Base-by-base conservation (phyloP, 495 filamentous ascomycete species). In the Annulohypoxylon nitens region DNA sequence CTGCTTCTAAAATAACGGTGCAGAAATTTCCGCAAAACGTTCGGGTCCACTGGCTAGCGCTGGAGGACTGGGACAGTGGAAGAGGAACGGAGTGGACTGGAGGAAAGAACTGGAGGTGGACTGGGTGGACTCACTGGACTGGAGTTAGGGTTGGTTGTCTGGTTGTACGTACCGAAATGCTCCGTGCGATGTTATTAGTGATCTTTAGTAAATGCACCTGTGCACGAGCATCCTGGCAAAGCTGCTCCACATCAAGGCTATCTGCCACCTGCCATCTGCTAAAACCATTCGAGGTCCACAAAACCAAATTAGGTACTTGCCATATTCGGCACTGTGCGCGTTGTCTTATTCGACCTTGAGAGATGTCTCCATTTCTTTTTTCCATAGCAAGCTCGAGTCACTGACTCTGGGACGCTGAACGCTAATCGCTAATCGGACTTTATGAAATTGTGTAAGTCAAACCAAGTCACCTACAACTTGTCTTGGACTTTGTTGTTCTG, bases 1-100 rank as follows among this genome's bases (percentile, higher is more conserved):
- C 34, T 67, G 59, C 51, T 75, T 64, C 67, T 75, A 75, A 71
- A 75, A 75, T 75, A 75, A 75, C 72, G 72, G 72, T 75, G 72
- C 72, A 75, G 72, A 75, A 75, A 75, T 75, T 75, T 75, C 72
- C 72, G 72, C 67, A 75, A 58, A 62, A 64, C 53, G 55, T 62
- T 67, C 18, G 67, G 67, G 34, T 47, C 67, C 58, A 70, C 61
- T 41, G 20, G 48, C 64, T 64, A 33, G 26, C 55, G 25, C 50
- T 54, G 10, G 50, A 26, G 23, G 23, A 14, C 23, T 26, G 20
- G 20, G 11, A 18, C 20, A 23, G n/a, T 53, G 45, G 30, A 2
- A 30, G 30, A 30, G 30, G 30, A 30, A 30, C 30, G 30, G 30
- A 30, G 30, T 4, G 30, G 30, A 30, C 30, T 30, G 30, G 30